phyloP scores from a whole-genome alignment of 148 eudicot genomes.

The Heliosperma pusillum region DNA sequence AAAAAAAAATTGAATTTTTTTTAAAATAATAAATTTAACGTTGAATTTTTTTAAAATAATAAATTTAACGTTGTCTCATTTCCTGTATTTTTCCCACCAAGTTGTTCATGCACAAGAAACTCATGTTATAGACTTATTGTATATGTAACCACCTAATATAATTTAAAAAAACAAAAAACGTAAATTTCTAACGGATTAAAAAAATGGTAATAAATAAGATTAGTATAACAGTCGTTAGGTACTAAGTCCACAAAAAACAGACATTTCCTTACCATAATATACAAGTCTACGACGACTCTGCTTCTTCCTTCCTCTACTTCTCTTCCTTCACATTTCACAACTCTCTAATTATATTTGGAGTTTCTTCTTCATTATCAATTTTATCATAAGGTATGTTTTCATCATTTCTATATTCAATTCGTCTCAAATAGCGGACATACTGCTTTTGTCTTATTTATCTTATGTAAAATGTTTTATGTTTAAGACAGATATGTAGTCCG shows the following conservation, averaged over 20 bases:
- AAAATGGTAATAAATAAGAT: neutral
- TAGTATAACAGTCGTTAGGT: neutral
- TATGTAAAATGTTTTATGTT: too few relatives aligned
- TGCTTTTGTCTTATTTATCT: too few relatives aligned
- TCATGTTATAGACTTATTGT: neutral
- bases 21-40: too few relatives aligned
- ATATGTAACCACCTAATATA: too few relatives aligned
- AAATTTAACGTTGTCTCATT: too few relatives aligned
- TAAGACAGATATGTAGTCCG: too few relatives aligned
- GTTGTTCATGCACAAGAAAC: neutral
- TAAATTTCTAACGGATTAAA: slow-evolving; percentile 14
- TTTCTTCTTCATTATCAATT: neutral
- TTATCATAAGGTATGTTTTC: too few relatives aligned
- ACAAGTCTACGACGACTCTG: slow-evolving; percentile 34
- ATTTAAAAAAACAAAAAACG: neutral
- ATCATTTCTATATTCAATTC: too few relatives aligned
- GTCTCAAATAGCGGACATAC: too few relatives aligned
- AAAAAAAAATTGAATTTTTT: too few relatives aligned
- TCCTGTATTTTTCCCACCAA: too few relatives aligned
- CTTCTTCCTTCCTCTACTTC: neutral
- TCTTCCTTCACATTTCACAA: neutral
- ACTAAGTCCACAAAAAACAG: neutral
- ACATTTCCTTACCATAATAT: neutral
- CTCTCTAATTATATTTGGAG: slow-evolving; percentile 1
- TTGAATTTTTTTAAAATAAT: too few relatives aligned